Conservation (phyloP, 371 early-diverging fungal genomes). For the Rhizopus sp. region DNA sequence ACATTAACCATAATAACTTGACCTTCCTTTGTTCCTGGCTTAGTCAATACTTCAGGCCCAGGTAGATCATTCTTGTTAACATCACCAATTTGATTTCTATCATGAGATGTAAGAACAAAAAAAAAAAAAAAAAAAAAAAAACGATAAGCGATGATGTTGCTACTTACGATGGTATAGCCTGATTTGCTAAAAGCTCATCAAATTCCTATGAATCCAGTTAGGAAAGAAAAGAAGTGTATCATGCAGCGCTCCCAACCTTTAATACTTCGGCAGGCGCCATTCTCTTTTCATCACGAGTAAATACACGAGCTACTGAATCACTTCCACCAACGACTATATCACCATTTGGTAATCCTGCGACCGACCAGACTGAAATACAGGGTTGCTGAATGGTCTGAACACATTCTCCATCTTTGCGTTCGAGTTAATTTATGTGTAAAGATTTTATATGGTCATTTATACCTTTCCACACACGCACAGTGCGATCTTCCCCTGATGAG, state of each 20-base stretch:
- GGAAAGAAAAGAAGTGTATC: not conserved
- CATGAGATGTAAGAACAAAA: conserved; percentile 20
- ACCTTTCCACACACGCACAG: conserved; percentile 89
- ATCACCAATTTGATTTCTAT: conserved; percentile 86
- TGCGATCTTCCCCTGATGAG: conserved; percentile 93
- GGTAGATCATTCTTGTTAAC: conserved; percentile 83
- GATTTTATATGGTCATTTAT: conserved; percentile 7
- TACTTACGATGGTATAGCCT: conserved; percentile 76
- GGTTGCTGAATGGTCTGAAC: conserved; percentile 88
- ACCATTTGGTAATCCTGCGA: conserved; percentile 75
- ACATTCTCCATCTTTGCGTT: conserved; percentile 49
- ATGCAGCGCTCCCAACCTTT: conserved; percentile 39
- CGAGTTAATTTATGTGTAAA: too few species aligned
- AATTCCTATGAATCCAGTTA: conserved; percentile 39
- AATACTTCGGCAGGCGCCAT: conserved; percentile 59
- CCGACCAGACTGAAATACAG: conserved; percentile 91
- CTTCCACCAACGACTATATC: conserved; percentile 90
- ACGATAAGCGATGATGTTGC: not conserved
- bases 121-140: too few species aligned
- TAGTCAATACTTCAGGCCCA: conserved; percentile 71
- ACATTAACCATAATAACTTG: conserved; percentile 89
- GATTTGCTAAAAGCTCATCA: conserved; percentile 74
- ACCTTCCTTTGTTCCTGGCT: conserved; percentile 81
- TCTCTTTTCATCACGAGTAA: conserved; percentile 67
- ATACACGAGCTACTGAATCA: conserved; percentile 83